Evolutionary conservation across 2,329 filamentous ascomycete genomes (phyloP), one percentile per base, ranked within the genome.

Genomic region (Sordariomycetes sp.): DNA sequence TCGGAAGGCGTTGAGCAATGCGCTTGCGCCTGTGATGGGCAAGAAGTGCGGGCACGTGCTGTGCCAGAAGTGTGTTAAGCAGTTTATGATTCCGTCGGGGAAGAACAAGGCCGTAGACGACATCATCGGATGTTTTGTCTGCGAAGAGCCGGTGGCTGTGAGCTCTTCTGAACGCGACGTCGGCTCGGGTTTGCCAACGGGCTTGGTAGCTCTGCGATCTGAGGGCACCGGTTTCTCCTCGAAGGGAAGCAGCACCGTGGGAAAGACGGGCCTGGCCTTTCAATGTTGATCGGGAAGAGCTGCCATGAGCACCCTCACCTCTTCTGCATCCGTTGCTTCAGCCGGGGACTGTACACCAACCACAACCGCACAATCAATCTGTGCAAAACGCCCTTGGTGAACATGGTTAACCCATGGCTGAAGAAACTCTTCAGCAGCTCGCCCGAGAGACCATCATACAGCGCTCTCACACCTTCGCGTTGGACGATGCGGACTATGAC

Each of bases 151-250:
- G 48, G 59, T 95, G n/a, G 79, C 75, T 6, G 64, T 61, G 20
- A 57, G 57, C 38, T 52, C 58, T 29, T 57, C 59, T 34, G 57
- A 69, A 47, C 51, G 43, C 46, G 49, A 32, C 38, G 42, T 44
- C 27, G 74, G 74, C 45, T 70, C 77, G 23, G 74, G 64, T 34
- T 68, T 82, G 23, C 75, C 68, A 39, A 75, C 79, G 0, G 88
- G 88, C 0, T 52, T 95, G 21, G 79, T 95, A 4, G 76, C 83
- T 49, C 72, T 96, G 32, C 79, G 75, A 44, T 85, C 81, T 23
- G 90, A 95, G 47, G 90, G 90, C 1, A 96, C 90, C 0, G 90
- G 90, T 0, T 96, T 94, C 57, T 88, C 90, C 5, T 83, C 86
- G 5, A 80, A 82, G n/a, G 90, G 92, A 3, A 73, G 75, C 33